Percentiles rank a stretch among this genome's conserved stretches.
These are phyloP conservation scores for Phycomyces blakesleeanus DNA, from an alignment of 192 early-diverging fungal species.

Conservation along the genomic window DNA sequence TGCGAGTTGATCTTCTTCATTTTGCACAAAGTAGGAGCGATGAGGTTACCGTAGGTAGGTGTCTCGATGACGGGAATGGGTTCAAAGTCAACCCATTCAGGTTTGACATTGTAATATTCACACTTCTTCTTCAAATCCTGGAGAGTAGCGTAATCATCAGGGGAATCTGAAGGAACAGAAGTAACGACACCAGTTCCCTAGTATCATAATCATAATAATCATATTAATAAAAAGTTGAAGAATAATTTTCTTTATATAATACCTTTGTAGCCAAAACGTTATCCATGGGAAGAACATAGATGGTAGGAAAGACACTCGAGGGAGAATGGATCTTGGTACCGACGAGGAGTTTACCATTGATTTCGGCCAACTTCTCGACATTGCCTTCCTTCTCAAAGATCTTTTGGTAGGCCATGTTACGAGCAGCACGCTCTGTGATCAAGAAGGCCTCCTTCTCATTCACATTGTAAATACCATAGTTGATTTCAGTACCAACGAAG, in stretches of 20 bases:
- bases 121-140: conserved; percentile 93
- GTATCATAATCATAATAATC: background rate
- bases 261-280: conserved; percentile 85
- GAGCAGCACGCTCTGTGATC: conserved; percentile 87
- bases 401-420: conserved; percentile 96
- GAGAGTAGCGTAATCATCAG: conserved; percentile 91
- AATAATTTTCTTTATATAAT: conserved; percentile 9
- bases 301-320: conserved; percentile 66
- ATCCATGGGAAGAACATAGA: conserved; percentile 97
- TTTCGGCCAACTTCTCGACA: conserved; percentile 64
- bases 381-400: conserved; percentile 69
- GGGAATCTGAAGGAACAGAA: conserved; percentile 98
- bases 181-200: conserved; percentile 96
- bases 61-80: conserved; percentile 87
- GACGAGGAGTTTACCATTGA: conserved; percentile 76
- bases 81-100: conserved; percentile 86
- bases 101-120: conserved; percentile 85
- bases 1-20: conserved; percentile 94
- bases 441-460: conserved; percentile 81
- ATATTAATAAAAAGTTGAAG: conserved; percentile 20
- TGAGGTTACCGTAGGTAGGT: conserved; percentile 79
- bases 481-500: conserved; percentile 88
- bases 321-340: conserved; percentile 91
- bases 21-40: conserved; percentile 80
- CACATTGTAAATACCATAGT: conserved; percentile 85